Percentiles rank a stretch among this genome's conserved stretches.
phyloP scores from a whole-genome alignment of 768 basidiomycete species.

The Lactarius sp. region DNA sequence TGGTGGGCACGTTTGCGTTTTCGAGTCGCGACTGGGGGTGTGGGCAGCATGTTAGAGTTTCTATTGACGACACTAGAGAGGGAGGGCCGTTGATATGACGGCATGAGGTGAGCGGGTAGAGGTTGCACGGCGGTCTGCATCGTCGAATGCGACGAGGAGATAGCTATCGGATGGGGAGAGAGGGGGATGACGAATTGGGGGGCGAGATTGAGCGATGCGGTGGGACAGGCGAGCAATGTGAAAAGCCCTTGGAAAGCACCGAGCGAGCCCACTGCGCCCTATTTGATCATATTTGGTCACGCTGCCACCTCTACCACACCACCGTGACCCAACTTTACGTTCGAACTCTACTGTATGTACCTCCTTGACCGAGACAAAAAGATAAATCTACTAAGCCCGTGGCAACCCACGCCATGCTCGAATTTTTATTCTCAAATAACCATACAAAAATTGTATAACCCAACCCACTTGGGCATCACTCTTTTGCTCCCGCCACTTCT shows the following conservation, averaged over 20 bases:
- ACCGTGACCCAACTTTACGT: slow-evolving; percentile 17
- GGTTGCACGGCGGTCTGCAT: slow-evolving; percentile 76
- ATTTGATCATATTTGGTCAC: slow-evolving; percentile 27
- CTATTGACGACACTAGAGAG: slow-evolving; percentile 41
- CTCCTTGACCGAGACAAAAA: slow-evolving; percentile 9
- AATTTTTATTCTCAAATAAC: background rate
- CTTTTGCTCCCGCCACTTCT: slow-evolving; percentile 13
- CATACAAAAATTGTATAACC: background rate
- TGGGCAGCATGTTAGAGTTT: slow-evolving; percentile 51
- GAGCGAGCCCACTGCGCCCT: slow-evolving; percentile 23
- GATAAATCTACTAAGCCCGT: background rate
- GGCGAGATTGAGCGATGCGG: slow-evolving; percentile 24
- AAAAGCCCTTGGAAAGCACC: slow-evolving; percentile 25
- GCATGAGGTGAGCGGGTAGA: slow-evolving; percentile 53
- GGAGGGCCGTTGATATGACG: slow-evolving; percentile 60
- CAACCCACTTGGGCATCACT: background rate
- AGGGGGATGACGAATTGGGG: slow-evolving; percentile 25
- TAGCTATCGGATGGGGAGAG: slow-evolving; percentile 44
- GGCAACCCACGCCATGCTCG: background rate
- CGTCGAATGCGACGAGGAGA: slow-evolving; percentile 43
- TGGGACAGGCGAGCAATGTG: slow-evolving; percentile 24
- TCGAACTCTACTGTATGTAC: slow-evolving; percentile 5
- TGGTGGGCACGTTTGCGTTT: slow-evolving; percentile 81
- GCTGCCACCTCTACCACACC: slow-evolving; percentile 21
- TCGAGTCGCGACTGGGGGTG: slow-evolving; percentile 66